These are phyloP conservation scores for Tilletiopsis washingtonensis DNA, from an alignment of 1,284 basidiomycete genomes.

Conservation along the genomic window DNA sequence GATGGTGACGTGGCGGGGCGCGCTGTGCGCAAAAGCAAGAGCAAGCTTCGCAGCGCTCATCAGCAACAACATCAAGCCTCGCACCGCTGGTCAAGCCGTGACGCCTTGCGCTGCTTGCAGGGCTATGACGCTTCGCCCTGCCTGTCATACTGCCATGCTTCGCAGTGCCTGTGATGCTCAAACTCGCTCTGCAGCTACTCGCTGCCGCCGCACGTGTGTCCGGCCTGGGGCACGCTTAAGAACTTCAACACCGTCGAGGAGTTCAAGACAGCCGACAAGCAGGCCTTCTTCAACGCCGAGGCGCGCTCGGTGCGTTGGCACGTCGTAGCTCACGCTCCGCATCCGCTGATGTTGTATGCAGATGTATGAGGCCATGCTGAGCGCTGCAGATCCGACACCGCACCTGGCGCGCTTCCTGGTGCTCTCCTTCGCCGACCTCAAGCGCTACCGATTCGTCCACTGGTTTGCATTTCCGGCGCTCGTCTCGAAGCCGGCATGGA, in stretches of 20 bases:
- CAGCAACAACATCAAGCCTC: too few species aligned
- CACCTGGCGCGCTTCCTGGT: slow-evolving; percentile 69
- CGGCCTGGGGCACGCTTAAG: slow-evolving; percentile 64
- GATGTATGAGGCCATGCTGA: slow-evolving; percentile 8
- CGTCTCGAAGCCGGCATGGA: slow-evolving; percentile 50
- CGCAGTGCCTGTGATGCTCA: background rate
- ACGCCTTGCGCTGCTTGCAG: background rate
- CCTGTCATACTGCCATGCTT: background rate
- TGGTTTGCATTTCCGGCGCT: slow-evolving; percentile 97
- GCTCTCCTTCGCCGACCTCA: slow-evolving; percentile 90
- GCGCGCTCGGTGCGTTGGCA: slow-evolving; percentile 1
- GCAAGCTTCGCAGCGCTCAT: too few species aligned
- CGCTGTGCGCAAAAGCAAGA: too few species aligned
- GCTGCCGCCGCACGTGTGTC: slow-evolving; percentile 21
- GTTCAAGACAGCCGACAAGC: slow-evolving; percentile 83
- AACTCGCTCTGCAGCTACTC: background rate
- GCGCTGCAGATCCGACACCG: slow-evolving; percentile 13
- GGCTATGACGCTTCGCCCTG: background rate
- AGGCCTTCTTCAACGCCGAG: slow-evolving; percentile 58
- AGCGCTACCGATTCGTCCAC: slow-evolving; percentile 95
- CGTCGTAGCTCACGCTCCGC: background rate
- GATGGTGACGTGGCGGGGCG: background rate
- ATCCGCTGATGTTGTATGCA: background rate
- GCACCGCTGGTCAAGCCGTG: too few species aligned
- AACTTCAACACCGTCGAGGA: slow-evolving; percentile 85